Conservation (phyloP, 2,329 filamentous ascomycete genomes). For the Talaromyces sp. region DNA sequence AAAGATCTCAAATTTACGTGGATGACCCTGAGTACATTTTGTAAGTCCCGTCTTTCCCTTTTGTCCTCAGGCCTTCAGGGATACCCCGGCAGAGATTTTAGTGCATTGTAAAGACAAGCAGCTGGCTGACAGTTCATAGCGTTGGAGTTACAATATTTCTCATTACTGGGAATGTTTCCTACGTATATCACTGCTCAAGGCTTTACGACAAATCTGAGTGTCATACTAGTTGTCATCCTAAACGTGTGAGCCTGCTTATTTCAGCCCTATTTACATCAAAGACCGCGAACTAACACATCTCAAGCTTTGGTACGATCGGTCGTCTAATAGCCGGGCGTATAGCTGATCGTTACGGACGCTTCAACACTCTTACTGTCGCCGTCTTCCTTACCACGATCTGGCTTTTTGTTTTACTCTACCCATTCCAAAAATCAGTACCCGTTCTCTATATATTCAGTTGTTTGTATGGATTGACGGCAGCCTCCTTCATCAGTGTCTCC, state of each 20-base stretch:
- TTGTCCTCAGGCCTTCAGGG: too few relatives aligned
- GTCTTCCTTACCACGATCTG: slow-evolving; percentile 37
- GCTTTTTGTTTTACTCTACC: slow-evolving; percentile 48
- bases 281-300: neutral
- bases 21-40: slow-evolving; percentile 47
- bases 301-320: slow-evolving; percentile 33
- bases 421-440: slow-evolving; percentile 42
- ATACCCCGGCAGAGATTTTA: neutral
- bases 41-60: slow-evolving; percentile 27
- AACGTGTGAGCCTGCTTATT: slow-evolving; percentile 35
- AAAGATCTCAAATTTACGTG: slow-evolving; percentile 45
- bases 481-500: slow-evolving; percentile 49
- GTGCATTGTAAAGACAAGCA: neutral
- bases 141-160: slow-evolving; percentile 39
- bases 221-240: slow-evolving; percentile 42
- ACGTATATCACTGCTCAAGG: slow-evolving; percentile 43
- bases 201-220: slow-evolving; percentile 30
- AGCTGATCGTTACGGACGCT: slow-evolving; percentile 47
- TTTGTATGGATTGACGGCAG: slow-evolving; percentile 50
- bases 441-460: slow-evolving; percentile 46
- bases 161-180: slow-evolving; percentile 43
- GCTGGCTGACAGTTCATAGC: slow-evolving; percentile 22
- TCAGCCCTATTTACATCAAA: neutral
- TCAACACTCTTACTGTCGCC: slow-evolving; percentile 46
- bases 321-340: slow-evolving; percentile 47